These are phyloP conservation scores for Fulvia fulva DNA, from an alignment of 2,329 filamentous ascomycete genomes.

Conservation along the genomic window DNA sequence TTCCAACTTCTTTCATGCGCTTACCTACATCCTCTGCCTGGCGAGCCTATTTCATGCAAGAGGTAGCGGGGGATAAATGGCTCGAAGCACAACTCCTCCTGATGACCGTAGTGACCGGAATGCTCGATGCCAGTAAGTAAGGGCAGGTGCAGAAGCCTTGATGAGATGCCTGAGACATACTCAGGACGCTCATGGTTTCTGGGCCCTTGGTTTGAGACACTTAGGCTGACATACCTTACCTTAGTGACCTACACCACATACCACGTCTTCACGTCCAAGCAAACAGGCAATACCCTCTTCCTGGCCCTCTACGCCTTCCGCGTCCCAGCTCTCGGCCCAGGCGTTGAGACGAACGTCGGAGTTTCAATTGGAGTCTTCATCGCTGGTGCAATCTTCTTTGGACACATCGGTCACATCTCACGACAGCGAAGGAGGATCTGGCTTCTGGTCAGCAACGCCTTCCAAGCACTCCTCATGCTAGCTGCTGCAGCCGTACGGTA, in stretches of 20 bases:
- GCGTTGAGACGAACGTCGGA: conserved; percentile 23
- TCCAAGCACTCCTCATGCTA: conserved; percentile 23
- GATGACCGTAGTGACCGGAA: conserved; percentile 28
- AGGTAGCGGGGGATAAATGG: conserved; percentile 24
- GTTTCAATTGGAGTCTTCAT: conserved; percentile 26
- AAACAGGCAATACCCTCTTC: conserved; percentile 36
- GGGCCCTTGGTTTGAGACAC: no score
- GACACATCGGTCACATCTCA: conserved; percentile 24
- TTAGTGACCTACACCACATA: conserved; percentile 31
- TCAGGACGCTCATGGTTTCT: no score
- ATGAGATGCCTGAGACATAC: no score
- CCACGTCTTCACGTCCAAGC: conserved; percentile 29
- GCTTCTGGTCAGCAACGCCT: conserved; percentile 23
- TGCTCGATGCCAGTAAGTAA: conserved; percentile 21
- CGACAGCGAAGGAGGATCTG: conserved; percentile 26
- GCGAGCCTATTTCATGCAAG: conserved; percentile 26
- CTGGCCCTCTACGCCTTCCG: conserved; percentile 21
- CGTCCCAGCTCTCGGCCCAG: conserved; percentile 11
- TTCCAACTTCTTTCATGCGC: neutral
- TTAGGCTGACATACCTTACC: no score
- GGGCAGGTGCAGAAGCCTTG: no score
- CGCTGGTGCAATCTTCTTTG: conserved; percentile 24
- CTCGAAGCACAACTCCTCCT: conserved; percentile 27
- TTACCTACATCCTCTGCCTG: conserved; percentile 16
- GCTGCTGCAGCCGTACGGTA: conserved; percentile 26